Base-by-base conservation (phyloP, 768 basidiomycete genomes). In the Paxillus involutus region DNA sequence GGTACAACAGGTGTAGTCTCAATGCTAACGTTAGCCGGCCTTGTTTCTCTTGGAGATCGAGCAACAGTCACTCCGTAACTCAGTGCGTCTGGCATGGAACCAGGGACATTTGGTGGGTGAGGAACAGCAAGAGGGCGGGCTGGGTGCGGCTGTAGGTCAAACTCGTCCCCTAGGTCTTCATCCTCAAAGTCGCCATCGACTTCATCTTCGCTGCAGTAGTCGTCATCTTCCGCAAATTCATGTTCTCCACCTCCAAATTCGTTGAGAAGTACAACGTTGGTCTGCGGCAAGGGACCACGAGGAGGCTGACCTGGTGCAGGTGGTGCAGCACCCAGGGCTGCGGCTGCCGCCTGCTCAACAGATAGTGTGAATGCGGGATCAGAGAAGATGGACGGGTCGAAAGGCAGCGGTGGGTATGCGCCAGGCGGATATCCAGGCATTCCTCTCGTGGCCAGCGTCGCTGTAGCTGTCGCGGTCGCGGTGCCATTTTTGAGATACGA, bases 321-420 rank as follows among this genome's bases (percentile, higher is more conserved):
- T 6, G 65, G 72, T 14, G 57, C 62, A 17, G 59, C 59, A 16
- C 66, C 61, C n/a, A 68, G 59, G 33, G 69, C 72, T 46, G 71
- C 71, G 17, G 72, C 75, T 19, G 73, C 72, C 6, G 75, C 76
- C 59, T 80, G 77, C 52, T 81, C 80, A 62, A 82, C 76, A 46
- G 80, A 79, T 4, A 76, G 68, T 10, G 71, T 74, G 61, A 83
- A 80, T 46, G 77, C 77, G 9, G 81, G 77, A 66, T 82, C 81
- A 26, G 77, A 75, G 61, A 83, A 79, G 59, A 83, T 75, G 39
- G 79, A 71, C 26, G 80, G 74, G 62, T 82, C 80, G 59, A 81
- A 77, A 14, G 79, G 79, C 39, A 78, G 61, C 3, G 73, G 62
- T 35, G 74, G 73, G 59, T 71, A 74, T 60, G 75, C 65, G 24